Conservation (phyloP, 1,284 basidiomycete species). For the Ceraceosorus bombacis region DNA sequence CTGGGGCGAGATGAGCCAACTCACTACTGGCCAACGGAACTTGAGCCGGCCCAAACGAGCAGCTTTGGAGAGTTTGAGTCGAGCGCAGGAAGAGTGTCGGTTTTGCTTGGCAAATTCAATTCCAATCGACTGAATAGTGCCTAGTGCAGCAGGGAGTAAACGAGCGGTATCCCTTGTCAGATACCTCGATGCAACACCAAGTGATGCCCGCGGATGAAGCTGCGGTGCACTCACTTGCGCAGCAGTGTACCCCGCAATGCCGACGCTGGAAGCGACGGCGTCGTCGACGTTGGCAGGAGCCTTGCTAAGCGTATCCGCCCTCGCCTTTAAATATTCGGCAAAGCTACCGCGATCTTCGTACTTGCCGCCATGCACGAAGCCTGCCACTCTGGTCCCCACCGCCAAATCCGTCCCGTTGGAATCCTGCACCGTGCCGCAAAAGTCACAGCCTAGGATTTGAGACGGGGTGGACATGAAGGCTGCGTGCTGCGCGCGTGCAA, state of each 20-base stretch:
- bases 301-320: constrained; percentile 26
- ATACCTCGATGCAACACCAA: too few relatives aligned
- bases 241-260: constrained; percentile 39
- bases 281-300: constrained; percentile 30
- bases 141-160: constrained; percentile 4
- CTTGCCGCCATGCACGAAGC: constrained; percentile 52
- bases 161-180: constrained; percentile 27
- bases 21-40: constrained; percentile 53
- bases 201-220: too few relatives aligned
- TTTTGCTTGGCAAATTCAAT: constrained; percentile 18
- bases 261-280: constrained; percentile 24
- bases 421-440: constrained; percentile 55
- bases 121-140: constrained; percentile 32
- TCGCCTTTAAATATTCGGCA: constrained; percentile 46
- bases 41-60: constrained; percentile 57
- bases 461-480: constrained; percentile 45
- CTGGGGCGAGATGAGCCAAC: not conserved
- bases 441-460: constrained; percentile 57
- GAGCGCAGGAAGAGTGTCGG: constrained; percentile 18
- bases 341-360: constrained; percentile 45
- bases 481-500: constrained; percentile 42
- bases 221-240: constrained; percentile 17
- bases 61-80: constrained; percentile 25
- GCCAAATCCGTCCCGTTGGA: constrained; percentile 43
- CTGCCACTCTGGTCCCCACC: constrained; percentile 58